Evolutionary conservation across 371 early-diverging fungal genomes (phyloP).

Genomic region (Syncephalastrum contaminatum): DNA sequence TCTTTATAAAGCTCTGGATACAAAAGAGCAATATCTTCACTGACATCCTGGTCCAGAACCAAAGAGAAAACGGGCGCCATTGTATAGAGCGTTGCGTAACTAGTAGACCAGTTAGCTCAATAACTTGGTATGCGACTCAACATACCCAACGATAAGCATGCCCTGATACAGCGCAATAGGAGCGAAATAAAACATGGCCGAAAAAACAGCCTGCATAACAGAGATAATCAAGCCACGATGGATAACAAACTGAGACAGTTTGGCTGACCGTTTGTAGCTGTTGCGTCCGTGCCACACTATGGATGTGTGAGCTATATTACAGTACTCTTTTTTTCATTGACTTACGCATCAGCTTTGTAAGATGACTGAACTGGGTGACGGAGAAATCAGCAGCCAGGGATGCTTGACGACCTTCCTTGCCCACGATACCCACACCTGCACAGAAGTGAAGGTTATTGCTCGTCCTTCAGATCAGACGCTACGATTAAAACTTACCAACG

Average conservation of each 20-base stretch:
- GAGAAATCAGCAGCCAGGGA: constrained; percentile 98
- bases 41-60: constrained; percentile 91
- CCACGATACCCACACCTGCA: constrained; percentile 92
- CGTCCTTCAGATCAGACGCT: neutral
- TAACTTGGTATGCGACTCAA: neutral
- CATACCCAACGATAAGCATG: constrained; percentile 59
- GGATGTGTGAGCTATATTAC: neutral
- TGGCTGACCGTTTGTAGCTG: constrained; percentile 94
- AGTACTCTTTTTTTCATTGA: neutral
- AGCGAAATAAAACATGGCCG: constrained; percentile 96
- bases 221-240: constrained; percentile 98
- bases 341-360: constrained; percentile 80
- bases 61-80: constrained; percentile 98
- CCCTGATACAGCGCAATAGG: constrained; percentile 97
- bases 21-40: constrained; percentile 86
- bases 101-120: constrained; percentile 36
- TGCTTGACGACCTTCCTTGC: constrained; percentile 99
- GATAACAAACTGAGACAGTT: constrained; percentile 97
- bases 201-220: constrained; percentile 99
- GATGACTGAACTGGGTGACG: constrained; percentile 87
- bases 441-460: too few species aligned
- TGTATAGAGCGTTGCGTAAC: constrained; percentile 96
- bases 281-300: constrained; percentile 97
- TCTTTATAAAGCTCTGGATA: constrained; percentile 99
- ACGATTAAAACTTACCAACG: constrained; percentile 64